Base-by-base conservation (phyloP, 2,329 filamentous ascomycete genomes). In the Microsporum audouinii region DNA sequence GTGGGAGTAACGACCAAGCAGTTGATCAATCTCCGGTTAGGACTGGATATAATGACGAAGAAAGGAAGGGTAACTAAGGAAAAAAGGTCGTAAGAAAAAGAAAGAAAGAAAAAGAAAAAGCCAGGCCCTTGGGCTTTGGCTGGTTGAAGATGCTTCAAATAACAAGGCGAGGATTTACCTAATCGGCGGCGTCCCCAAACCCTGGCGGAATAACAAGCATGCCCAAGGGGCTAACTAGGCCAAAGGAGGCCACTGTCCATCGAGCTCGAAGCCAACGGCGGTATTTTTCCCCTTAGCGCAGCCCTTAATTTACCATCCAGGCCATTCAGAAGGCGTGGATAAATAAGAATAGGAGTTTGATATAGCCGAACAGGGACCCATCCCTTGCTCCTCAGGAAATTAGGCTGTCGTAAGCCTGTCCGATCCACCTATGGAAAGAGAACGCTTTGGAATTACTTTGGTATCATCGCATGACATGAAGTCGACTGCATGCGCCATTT, bases 341-440 rank as follows among this genome's bases (percentile, higher is more conserved):
- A 17, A 43, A 12, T n/a, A n/a, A 53, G 29, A 53, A 53, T 33
- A 53, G 49, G 31, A 53, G 31, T 53, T 53, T 33, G 27, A 10
- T 17, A 38, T 17, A 47, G 39, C 23, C 38, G 39, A 59, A 47
- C 14, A 47, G 57, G 57, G 57, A 43, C 57, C 57, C 57, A 59
- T 59, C n/a, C 41, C 41, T n/a, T 47, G 57, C 57, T 31, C 27
- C 39, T 59, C 57, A 59, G 57, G 57, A 59, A 47, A 59, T 59
- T 59, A 47, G 29, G 57, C 14, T 41, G 29, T 59, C 57, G 39
- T 59, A 33, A 59, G 57, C 57, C 33, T 41, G 31, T 33, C 14
- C 31, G 27, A 53, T 53, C 49, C 49, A 53, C 49, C 27, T 6
- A n/a, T 33, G 49, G 43, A 43, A n/a, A 43, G 10, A n/a, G 17